Base-by-base conservation (phyloP, 164 flowering plant genomes). In the Sextonia rubra region DNA sequence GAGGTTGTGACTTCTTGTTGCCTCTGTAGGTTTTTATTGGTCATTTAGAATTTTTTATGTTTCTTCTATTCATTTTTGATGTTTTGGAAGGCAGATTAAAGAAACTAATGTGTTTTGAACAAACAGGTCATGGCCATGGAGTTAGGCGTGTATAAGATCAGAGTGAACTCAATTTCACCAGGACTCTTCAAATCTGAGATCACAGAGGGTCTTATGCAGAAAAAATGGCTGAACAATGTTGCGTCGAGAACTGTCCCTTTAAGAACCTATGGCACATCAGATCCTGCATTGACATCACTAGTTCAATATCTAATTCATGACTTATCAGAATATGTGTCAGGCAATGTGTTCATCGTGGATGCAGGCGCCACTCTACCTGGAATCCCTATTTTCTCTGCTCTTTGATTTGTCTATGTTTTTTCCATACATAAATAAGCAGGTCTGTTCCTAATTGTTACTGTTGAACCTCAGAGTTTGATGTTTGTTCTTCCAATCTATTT, bases 211-310 rank as follows among this genome's bases (percentile, higher is more conserved):
- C 84, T 81, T 12, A 73, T 81, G 77, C 64, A 75, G 70, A 85
- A 85, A 69, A 68, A 78, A 5, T 85, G 87, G 87, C 79, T 85
- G 29, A 78, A 71, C 22, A 83, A 71, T 12, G 82, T 83, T 56
- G 80, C 75, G 0, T 2, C 9, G 62, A 85, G 26, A 66, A 79
- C 80, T 15, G 76, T 75, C 26, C 87, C 87, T 52, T 70, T 85
- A 22, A 75, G 79, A 66, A 76, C 76, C 25, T 77, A 8, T 15
- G 86, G 86, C 52, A 64, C 77, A 20, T 2, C 75, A 37, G 78
- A 85, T 32, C 86, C 83, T 12, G 86, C 84, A 4, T 60, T 85
- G 69, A 85, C 87, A 17, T 81, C 86, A n/a, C 77, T 85, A 47
- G 74, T 83, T 24, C 80, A 83, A 15, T 85, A 79, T 74, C 73